Percentiles rank a stretch among this genome's conserved stretches.
Conservation (phyloP, 2,329 filamentous ascomycete species). For the Trichoderma sp. region DNA sequence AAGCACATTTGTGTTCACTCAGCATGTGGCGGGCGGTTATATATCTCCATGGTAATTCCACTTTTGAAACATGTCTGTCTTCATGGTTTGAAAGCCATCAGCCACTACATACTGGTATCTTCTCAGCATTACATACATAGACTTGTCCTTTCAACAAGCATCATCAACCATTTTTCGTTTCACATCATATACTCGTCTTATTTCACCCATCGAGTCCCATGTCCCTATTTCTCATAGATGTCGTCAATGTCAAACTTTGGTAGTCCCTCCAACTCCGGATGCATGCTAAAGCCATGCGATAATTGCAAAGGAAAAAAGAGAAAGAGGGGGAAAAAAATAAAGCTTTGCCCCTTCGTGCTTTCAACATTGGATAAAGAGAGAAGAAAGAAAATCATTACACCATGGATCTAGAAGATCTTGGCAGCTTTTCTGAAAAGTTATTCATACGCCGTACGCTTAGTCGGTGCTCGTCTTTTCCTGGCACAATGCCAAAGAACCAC, state of each 20-base stretch:
- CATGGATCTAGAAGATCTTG: constrained; percentile 33
- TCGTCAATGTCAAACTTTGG: constrained; percentile 2
- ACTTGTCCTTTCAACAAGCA: background rate
- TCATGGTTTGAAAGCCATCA: background rate
- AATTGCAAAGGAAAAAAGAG: background rate
- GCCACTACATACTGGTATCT: constrained; percentile 13
- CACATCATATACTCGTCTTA: constrained; percentile 19
- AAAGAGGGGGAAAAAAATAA: background rate
- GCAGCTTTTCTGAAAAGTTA: constrained; percentile 48
- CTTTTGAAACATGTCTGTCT: background rate
- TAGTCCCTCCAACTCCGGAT: background rate
- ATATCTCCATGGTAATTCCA: background rate
- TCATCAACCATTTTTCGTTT: constrained; percentile 1
- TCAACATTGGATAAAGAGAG: background rate
- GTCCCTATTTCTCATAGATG: background rate
- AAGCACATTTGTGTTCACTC: background rate
- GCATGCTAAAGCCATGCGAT: background rate
- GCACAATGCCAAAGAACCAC: constrained; percentile 53
- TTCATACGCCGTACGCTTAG: constrained; percentile 49
- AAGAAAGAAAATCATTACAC: constrained; percentile 29
- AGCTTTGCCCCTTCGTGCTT: constrained; percentile 6
- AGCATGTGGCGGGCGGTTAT: background rate
- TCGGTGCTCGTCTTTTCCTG: constrained; percentile 44
- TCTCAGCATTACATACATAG: constrained; percentile 5
- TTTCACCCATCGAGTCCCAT: constrained; percentile 1